Base-by-base conservation (phyloP, 2,329 filamentous ascomycete genomes). In the Fusarium chlamydosporum region DNA sequence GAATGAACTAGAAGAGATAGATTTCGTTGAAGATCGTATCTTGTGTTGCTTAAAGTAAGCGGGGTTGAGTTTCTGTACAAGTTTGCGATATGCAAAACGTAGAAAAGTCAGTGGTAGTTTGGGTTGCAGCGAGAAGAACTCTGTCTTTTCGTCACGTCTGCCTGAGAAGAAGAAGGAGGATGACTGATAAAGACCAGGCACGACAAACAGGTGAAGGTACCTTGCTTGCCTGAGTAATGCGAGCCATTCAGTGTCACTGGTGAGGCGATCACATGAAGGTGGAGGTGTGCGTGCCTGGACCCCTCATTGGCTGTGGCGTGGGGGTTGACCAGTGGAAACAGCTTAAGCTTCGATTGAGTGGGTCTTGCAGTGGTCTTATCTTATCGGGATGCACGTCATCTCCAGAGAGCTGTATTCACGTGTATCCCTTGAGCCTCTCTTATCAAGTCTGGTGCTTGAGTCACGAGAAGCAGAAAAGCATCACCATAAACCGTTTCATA, bases 241-340 rank as follows among this genome's bases (percentile, higher is more conserved):
- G n/a, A 7, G 20, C 15, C 18, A 12, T 53, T 61, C 56, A 67
- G 42, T 60, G 55, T 68, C 59, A 47, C 57, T 57, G 71, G 54
- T 68, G 69, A 73, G 60, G 55, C 73, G 65, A 76, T 77, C 76
- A 77, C 76, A 77, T 76, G 76, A 70, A 61, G 65, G 67, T 54
- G 65, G 62, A 58, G 64, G 67, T 63, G 65, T 61, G 47, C 46
- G 57, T 74, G 56, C 43, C 59, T 50, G 53, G 27, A 56, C 61
- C 56, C 61, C 59, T 74, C 58, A 74, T 73, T 74, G 70, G 72
- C 45, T 37, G 29, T 27, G 40, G 48, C 29, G 56, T 20, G n/a
- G 34, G 20, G 51, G 23, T 40, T 27, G 42, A 31, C 52, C 66
- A 68, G 47, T 69, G 40, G 56, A 26, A 47, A 41, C 12, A 10